Conservation (phyloP, 805 yeast species). For the Myxozyma lipomycoides region DNA sequence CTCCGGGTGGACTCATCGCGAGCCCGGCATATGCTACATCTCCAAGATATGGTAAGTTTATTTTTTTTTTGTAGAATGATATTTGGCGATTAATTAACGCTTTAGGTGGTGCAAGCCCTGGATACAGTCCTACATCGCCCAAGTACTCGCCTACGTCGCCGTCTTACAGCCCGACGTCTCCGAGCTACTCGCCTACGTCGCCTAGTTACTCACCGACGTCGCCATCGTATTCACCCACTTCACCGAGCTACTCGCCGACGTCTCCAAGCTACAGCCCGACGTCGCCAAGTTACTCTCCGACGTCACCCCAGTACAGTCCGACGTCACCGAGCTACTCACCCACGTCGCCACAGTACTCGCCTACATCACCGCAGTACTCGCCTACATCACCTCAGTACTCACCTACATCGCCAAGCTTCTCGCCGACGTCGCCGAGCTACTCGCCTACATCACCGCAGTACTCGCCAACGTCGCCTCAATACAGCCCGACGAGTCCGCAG, state of each 20-base stretch:
- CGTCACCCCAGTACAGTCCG: conserved; percentile 58
- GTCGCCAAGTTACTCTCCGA: conserved; percentile 56
- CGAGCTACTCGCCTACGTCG: conserved; percentile 76
- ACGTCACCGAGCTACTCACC: conserved; percentile 63
- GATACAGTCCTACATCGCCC: conserved; percentile 68
- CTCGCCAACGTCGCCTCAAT: conserved; percentile 70
- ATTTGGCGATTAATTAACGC: neutral
- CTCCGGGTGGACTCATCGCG: conserved; percentile 68
- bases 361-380: conserved; percentile 75
- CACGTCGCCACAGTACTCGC: conserved; percentile 65
- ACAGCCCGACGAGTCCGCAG: conserved; percentile 56
- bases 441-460: conserved; percentile 80
- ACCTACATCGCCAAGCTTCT: conserved; percentile 69
- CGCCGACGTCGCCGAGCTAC: conserved; percentile 62
- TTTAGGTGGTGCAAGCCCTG: conserved; percentile 53
- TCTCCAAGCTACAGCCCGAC: conserved; percentile 70
- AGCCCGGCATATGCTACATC: conserved; percentile 66
- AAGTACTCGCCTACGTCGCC: conserved; percentile 65
- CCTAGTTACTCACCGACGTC: conserved; percentile 78
- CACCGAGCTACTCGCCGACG: conserved; percentile 63
- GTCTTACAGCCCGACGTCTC: conserved; percentile 51
- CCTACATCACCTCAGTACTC: conserved; percentile 78
- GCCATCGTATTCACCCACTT: conserved; percentile 62
- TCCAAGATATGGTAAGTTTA: conserved; percentile 33
- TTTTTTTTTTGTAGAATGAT: no score